phyloP scores from a whole-genome alignment of 441 rosid species.

The Bocquillonia castaneifolia region DNA sequence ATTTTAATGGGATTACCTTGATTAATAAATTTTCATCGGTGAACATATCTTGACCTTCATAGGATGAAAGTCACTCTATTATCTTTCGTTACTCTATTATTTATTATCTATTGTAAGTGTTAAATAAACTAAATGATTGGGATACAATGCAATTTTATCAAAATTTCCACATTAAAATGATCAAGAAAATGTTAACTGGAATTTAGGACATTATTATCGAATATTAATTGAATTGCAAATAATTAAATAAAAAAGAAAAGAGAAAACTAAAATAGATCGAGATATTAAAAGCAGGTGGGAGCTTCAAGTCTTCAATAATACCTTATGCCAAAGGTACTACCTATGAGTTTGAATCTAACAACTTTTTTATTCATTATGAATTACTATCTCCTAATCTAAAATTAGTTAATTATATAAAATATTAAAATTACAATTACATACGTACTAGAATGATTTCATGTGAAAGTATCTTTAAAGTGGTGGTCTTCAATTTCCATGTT shows the following conservation, averaged over 20 bases:
- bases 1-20: no score
- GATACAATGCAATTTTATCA: background rate
- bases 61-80: slow-evolving; percentile 70
- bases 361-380: background rate
- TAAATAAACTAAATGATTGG: background rate
- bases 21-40: slow-evolving; percentile 81
- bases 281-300: slow-evolving; percentile 71
- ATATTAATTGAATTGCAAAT: background rate
- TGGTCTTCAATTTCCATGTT: slow-evolving; percentile 87
- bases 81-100: no score
- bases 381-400: no score
- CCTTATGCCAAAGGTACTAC: slow-evolving; percentile 70
- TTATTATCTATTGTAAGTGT: no score
- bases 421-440: background rate
- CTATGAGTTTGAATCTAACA: slow-evolving; percentile 75
- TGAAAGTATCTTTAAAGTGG: slow-evolving; percentile 78
- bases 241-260: background rate
- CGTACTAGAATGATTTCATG: slow-evolving; percentile 89
- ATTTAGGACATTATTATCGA: slow-evolving; percentile 6
- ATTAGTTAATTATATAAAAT: no score
- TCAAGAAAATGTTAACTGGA: no score
- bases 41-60: slow-evolving; percentile 89
- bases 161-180: no score
- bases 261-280: slow-evolving; percentile 74
- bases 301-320: slow-evolving; percentile 85